Evolutionary conservation across 495 filamentous ascomycete genomes (phyloP), one percentile per base, ranked within the genome.

Genomic region (Podospora australis): DNA sequence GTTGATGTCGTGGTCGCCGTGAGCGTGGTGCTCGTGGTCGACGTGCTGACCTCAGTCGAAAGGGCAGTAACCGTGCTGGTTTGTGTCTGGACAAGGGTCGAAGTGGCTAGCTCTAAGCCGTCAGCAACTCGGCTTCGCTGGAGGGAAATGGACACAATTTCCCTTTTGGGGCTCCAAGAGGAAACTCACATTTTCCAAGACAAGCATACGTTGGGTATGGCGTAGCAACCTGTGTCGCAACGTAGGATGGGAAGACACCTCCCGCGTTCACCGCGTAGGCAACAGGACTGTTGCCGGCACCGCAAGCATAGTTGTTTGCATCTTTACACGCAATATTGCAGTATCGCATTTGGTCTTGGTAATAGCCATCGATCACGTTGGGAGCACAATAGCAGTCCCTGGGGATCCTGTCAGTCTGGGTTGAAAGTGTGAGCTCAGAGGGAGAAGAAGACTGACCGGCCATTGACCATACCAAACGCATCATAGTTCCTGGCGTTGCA

Each of bases 271-370:
- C 22, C 13, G 20, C 22, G 22, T 43, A 43, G 13, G 28, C 40
- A 14, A 43, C 40, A 13, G 40, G 40, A 17, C 40, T 23, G 23
- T 43, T 43, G 10, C 8, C n/a, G 22, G 22, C 40, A 43, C 40
- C 40, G n/a, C 40, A 43, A n/a, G 40, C 40, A 26, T 26, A 26
- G 23, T 43, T 43, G 22, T 21, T 43, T 23, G 40, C 40, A 28
- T 26, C 13, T 24, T 5, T 1, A 16, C 40, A 43, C 14, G 40
- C 5, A 43, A 43, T 14, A 10, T 23, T 43, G 28, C 40, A 43
- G 13, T 7, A n/a, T 26, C 22, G 22, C 40, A 43, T 43, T 1
- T n/a, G 13, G 13, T 43, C 40, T 6, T 14, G 17, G 7, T 11
- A 6, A 24, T 21, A 11, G 16, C 20, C n/a, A 16, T 13, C 13